Base-by-base conservation (phyloP, 306 rosid genomes). In the Luffa aegyptiaca region DNA sequence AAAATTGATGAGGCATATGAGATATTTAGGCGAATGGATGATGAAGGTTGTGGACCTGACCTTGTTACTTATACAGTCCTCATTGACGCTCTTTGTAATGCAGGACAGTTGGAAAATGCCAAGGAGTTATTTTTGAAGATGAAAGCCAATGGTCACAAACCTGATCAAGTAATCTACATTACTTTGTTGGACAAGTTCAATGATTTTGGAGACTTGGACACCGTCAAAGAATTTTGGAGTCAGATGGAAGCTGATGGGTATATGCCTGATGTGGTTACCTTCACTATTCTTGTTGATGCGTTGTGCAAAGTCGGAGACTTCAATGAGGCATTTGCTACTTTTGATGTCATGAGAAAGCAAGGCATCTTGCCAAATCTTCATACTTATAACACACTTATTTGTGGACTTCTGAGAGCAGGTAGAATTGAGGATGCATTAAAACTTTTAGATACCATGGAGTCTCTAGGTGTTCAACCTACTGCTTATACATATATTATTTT, bases 201-300 rank as follows among this genome's bases (percentile, higher is more conserved):
- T 81, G 90, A 90, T 63, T 26, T 52, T 20, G 89, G 92, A 4
- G 90, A 95, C 79, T 82, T 95, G 86, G 90, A 83, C 12, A 39
- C 75, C 0, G 87, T 95, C 80, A 89, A 84, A 86, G 88, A 84
- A 48, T 80, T 92, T 83, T 91, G 97, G 97, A 79, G 73, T 65
- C 93, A 92, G 86, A 95, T 95, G 98, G 91, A 88, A 83, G 90
- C 85, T 21, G 97, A 95, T 82, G 98, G 93, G 69, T 95, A 95
- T 80, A 86, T 85, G 79, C 93, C 97, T 53, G 97, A 95, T 48
- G 96, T 95, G 65, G 92, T 91, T 80, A 87, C 96, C 57, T 95
- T 90, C 91, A 92, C 98, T 75, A 85, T 92, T 77, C 86, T 92
- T 45, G 85, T 88, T 37, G 89, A 86, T 82, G 95, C 97, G 81